Conservation (phyloP, 495 filamentous ascomycete genomes). For the Penicillium odoratum region DNA sequence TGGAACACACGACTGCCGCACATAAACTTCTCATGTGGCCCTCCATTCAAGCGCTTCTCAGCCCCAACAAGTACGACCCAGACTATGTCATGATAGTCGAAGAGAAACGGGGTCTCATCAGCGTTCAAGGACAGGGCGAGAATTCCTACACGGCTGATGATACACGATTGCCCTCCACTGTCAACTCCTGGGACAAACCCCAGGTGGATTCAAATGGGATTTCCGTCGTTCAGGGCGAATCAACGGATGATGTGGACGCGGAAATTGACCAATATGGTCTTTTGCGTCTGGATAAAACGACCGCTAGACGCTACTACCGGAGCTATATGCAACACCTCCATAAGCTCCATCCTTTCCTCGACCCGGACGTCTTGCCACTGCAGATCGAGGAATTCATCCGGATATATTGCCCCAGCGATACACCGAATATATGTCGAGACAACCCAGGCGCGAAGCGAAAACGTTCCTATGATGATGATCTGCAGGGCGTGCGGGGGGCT, state of each 20-base stretch:
- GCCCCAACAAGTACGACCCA: conserved; percentile 45
- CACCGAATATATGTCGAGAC: conserved; percentile 16
- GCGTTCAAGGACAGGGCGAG: conserved; percentile 78
- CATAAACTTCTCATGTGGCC: conserved; percentile 74
- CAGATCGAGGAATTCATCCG: conserved; percentile 49
- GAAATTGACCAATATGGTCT: conserved; percentile 61
- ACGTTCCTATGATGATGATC: conserved; percentile 37
- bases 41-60: conserved; percentile 58
- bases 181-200: too few species aligned
- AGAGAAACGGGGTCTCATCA: conserved; percentile 70
- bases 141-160: conserved; percentile 54
- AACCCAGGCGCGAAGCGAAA: conserved; percentile 44
- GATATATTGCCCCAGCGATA: conserved; percentile 31
- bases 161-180: conserved; percentile 19
- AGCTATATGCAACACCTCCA: conserved; percentile 82
- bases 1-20: conserved; percentile 79
- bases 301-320: conserved; percentile 60
- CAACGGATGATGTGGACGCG: conserved; percentile 20
- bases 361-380: conserved; percentile 19
- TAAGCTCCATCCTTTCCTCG: conserved; percentile 86
- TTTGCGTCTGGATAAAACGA: conserved; percentile 62
- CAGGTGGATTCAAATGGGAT: not conserved
- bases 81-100: conserved; percentile 76
- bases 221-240: not conserved
- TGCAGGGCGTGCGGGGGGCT: conserved; percentile 29